Evolutionary conservation across 345 rosid genomes (phyloP).

Genomic region (Dovyalis caffra): DNA sequence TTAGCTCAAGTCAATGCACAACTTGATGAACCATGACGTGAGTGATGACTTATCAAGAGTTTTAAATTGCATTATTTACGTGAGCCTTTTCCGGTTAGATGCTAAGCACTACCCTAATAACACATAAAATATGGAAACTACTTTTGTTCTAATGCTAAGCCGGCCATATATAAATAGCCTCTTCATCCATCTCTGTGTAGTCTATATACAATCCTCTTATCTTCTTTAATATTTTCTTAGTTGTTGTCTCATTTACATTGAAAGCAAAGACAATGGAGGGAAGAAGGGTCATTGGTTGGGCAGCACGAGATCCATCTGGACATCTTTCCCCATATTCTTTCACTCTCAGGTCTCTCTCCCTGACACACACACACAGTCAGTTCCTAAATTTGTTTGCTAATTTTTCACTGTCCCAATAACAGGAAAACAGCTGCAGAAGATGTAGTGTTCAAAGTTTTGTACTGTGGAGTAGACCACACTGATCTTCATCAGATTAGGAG

Average conservation of each 20-base stretch:
- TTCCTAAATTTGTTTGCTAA: background rate
- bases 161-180: too few relatives aligned
- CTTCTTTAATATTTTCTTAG: background rate
- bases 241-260: background rate
- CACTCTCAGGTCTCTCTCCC: constrained; percentile 45
- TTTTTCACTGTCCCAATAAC: constrained; percentile 6
- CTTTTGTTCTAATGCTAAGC: too few relatives aligned
- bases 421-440: constrained; percentile 76
- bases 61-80: too few relatives aligned
- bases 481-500: constrained; percentile 69
- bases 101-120: too few relatives aligned
- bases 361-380: background rate
- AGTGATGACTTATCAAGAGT: too few relatives aligned
- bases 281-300: constrained; percentile 51
- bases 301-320: constrained; percentile 78
- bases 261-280: constrained; percentile 10
- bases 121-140: too few relatives aligned
- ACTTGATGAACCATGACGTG: too few relatives aligned
- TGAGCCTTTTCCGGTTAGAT: too few relatives aligned
- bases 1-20: too few relatives aligned
- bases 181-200: too few relatives aligned
- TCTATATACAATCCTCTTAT: background rate
- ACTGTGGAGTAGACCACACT: constrained; percentile 73
- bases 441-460: constrained; percentile 54
- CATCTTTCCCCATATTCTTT: constrained; percentile 61